These are phyloP conservation scores for Aegle marmelos DNA, from an alignment of 345 rosid genomes.

Conservation along the genomic window DNA sequence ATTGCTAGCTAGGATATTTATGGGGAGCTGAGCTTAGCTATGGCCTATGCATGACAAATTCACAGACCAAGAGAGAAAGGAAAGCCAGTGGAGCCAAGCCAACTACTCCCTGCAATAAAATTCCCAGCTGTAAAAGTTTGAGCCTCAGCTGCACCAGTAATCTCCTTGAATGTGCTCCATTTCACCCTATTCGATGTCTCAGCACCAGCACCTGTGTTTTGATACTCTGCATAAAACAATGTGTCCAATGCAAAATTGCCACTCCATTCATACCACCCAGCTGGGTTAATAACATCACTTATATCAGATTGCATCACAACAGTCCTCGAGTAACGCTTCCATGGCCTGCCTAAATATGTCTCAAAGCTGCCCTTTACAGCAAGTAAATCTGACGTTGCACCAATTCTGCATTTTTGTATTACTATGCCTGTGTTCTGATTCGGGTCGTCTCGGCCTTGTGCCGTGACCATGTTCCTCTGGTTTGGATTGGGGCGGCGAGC, in stretches of 20 bases:
- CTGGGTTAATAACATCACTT: slow-evolving; percentile 52
- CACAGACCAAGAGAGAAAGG: slow-evolving; percentile 55
- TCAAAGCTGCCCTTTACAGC: slow-evolving; percentile 28
- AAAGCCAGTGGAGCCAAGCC: slow-evolving; percentile 66
- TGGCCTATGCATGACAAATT: neutral
- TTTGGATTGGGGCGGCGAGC: slow-evolving; percentile 57
- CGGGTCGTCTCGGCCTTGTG: slow-evolving; percentile 70
- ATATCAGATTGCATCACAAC: slow-evolving; percentile 57
- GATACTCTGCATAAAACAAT: slow-evolving; percentile 55
- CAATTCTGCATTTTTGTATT: slow-evolving; percentile 66
- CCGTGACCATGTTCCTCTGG: slow-evolving; percentile 76
- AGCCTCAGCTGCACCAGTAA: slow-evolving; percentile 37
- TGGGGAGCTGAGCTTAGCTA: neutral
- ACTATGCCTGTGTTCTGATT: slow-evolving; percentile 73
- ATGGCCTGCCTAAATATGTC: slow-evolving; percentile 72
- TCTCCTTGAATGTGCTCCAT: slow-evolving; percentile 54
- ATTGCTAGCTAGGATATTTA: neutral
- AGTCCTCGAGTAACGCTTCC: slow-evolving; percentile 64
- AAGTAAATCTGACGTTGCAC: slow-evolving; percentile 53
- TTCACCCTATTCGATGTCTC: slow-evolving; percentile 45
- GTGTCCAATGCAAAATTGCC: slow-evolving; percentile 63
- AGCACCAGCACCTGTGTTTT: slow-evolving; percentile 63
- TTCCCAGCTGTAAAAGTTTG: slow-evolving; percentile 41
- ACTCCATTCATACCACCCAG: slow-evolving; percentile 65
- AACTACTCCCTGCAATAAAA: slow-evolving; percentile 52